Conservation (phyloP, 2,329 filamentous ascomycete genomes). For the Trichoderma aggressivum region DNA sequence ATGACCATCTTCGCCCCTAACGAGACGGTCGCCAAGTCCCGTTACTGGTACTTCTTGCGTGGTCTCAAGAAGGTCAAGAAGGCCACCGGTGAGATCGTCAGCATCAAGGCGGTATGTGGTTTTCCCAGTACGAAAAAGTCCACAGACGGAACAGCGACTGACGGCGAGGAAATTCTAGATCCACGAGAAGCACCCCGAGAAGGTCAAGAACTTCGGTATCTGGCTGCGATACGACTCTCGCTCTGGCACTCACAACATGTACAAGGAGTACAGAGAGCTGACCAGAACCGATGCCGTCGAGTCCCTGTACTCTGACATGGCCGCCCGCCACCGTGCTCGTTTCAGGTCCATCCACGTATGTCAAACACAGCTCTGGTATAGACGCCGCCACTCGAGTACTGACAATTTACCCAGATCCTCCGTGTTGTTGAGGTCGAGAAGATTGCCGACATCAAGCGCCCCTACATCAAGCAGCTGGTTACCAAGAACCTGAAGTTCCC, state of each 20-base stretch:
- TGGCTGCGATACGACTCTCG: slow-evolving; percentile 99
- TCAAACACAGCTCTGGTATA: slow-evolving; percentile 26
- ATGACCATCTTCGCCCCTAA: slow-evolving; percentile 99
- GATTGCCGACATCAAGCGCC: slow-evolving; percentile 89
- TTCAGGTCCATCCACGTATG: slow-evolving; percentile 98
- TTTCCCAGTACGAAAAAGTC: background rate
- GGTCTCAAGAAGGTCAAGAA: slow-evolving; percentile 99
- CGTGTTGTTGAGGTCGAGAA: slow-evolving; percentile 98
- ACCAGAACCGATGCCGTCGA: slow-evolving; percentile 93
- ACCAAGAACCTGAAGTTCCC: slow-evolving; percentile 96
- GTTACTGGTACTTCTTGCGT: slow-evolving; percentile 99
- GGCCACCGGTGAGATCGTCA: slow-evolving; percentile 98
- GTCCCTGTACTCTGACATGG: slow-evolving; percentile 99
- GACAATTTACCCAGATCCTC: slow-evolving; percentile 66
- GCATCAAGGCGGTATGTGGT: slow-evolving; percentile 77
- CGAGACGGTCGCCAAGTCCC: slow-evolving; percentile 96
- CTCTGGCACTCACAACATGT: slow-evolving; percentile 99
- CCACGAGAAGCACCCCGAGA: slow-evolving; percentile 96
- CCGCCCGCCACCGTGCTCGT: slow-evolving; percentile 91
- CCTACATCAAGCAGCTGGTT: slow-evolving; percentile 99
- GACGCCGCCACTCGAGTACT: background rate
- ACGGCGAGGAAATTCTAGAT: slow-evolving; percentile 56
- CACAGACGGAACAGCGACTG: background rate
- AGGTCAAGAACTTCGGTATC: slow-evolving; percentile 99
- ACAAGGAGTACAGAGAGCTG: slow-evolving; percentile 99